Conservation (phyloP, 805 yeast genomes). For the Candida namnaoensis region DNA sequence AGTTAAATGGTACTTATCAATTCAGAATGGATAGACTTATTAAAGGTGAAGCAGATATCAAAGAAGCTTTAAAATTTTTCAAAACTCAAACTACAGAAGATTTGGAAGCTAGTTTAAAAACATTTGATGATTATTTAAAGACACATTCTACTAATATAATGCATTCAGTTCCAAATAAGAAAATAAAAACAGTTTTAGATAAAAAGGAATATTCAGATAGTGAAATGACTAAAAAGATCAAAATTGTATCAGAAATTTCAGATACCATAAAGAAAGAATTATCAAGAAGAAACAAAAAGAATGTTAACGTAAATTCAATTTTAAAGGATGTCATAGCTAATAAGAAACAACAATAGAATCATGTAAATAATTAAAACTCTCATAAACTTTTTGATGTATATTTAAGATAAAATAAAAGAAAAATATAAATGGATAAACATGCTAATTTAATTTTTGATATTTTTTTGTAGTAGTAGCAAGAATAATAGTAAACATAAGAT, state of each 20-base stretch:
- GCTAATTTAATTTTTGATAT: no score
- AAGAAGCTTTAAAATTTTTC: neutral
- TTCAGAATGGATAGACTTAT: neutral
- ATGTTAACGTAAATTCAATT: neutral
- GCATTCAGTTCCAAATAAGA: no score
- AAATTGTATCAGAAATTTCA: neutral
- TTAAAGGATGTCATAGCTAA: neutral
- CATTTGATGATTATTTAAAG: neutral
- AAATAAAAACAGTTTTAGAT: no score
- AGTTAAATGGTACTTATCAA: neutral
- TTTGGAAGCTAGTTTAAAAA: no score
- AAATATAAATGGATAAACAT: no score
- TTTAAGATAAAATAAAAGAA: no score
- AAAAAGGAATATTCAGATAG: no score
- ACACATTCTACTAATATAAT: no score
- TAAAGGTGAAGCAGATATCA: neutral
- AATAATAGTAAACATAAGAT: no score
- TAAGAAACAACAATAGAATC: neutral
- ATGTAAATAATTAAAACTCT: no score
- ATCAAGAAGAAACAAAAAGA: neutral
- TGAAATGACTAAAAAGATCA: neutral
- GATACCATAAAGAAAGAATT: neutral
- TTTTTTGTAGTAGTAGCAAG: no score
- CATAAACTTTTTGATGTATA: no score
- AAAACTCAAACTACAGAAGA: neutral